Base-by-base conservation (phyloP, 495 filamentous ascomycete species). In the Elasticomyces elasticus region DNA sequence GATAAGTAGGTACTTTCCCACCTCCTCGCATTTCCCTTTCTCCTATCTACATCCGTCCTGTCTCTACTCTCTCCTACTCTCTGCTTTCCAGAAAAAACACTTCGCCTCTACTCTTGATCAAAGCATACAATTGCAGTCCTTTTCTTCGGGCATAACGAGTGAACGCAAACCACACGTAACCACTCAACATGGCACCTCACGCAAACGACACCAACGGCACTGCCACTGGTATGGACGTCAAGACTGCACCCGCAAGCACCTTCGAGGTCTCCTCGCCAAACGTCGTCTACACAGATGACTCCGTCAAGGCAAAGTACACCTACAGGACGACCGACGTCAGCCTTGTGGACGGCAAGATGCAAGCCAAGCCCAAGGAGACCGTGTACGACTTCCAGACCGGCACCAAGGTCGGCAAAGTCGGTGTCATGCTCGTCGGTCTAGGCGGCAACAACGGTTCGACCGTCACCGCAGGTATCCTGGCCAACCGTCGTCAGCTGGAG, bases 401-500 rank as follows among this genome's bases (percentile, higher is more conserved):
- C 66, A 88, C 89, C 66, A 87, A 87, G 69, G 79, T 96, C 37
- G 87, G 87, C 70, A 96, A 94, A 78, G 78, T 87, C 55, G 92
- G 92, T 65, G 76, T 94, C 75, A 96, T 98, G 92, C 80, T 98
- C 65, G 94, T 97, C 57, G 92, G 92, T 56, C 92, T 82, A 87
- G 92, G 92, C 72, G 92, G 92, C 64, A 98, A 98, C 82, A 97
- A 98, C 68, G 92, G 92, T 64, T 85, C 87, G 59, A 98, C 92
- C 58, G 88, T 97, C 54, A 97, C 94, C 49, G 92, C 92, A 58
- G 94, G 92, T 70, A 95, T 98, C 70, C 79, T 98, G 66, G 92
- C 89, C 70, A 98, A 98, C 72, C 86, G 86, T 68, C 84, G 84
- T 62, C 76, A 79, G 37, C 79, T 97, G 50, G 74, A 75, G 53